phyloP scores from a whole-genome alignment of 108 stramenopile genomes.

The Pelagomonas calceolata region DNA sequence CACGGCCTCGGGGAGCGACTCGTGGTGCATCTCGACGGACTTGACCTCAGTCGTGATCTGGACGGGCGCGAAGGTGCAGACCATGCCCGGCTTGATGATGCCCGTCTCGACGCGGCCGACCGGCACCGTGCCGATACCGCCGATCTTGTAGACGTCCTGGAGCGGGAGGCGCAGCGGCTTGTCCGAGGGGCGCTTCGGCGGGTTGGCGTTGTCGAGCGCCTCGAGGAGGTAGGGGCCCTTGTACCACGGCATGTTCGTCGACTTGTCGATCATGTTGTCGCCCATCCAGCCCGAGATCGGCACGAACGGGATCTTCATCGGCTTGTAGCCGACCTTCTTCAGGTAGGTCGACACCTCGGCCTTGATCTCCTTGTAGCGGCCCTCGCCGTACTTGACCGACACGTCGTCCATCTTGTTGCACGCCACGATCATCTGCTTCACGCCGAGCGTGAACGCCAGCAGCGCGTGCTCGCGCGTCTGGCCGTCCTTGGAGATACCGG shows the following conservation, averaged over 20 bases:
- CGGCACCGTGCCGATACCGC: slow-evolving; percentile 83
- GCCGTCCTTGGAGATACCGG: slow-evolving; percentile 75
- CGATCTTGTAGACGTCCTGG: slow-evolving; percentile 90
- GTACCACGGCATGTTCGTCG: slow-evolving; percentile 85
- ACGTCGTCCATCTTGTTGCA: slow-evolving; percentile 92
- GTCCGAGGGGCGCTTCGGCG: slow-evolving; percentile 73
- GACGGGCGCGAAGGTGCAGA: slow-evolving; percentile 62
- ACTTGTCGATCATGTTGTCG: slow-evolving; percentile 85
- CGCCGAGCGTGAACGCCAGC: slow-evolving; percentile 83
- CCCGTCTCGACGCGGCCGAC: slow-evolving; percentile 91
- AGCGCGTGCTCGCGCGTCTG: slow-evolving; percentile 85
- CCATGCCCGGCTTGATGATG: slow-evolving; percentile 76
- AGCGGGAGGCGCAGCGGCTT: slow-evolving; percentile 91
- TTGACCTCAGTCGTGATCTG: slow-evolving; percentile 66
- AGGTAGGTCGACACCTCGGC: slow-evolving; percentile 48
- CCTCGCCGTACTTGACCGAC: slow-evolving; percentile 71
- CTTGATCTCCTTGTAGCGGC: slow-evolving; percentile 78
- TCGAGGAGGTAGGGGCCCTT: slow-evolving; percentile 78
- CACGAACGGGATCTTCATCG: slow-evolving; percentile 77
- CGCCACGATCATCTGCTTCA: slow-evolving; percentile 91
- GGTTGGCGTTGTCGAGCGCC: slow-evolving; percentile 70
- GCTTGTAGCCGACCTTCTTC: slow-evolving; percentile 60
- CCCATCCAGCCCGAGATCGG: slow-evolving; percentile 90
- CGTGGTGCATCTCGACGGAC: slow-evolving; percentile 90
- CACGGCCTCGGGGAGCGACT: slow-evolving; percentile 59